phyloP scores from a whole-genome alignment of 352 stramenopile genomes.

The Phytophthora quininea region DNA sequence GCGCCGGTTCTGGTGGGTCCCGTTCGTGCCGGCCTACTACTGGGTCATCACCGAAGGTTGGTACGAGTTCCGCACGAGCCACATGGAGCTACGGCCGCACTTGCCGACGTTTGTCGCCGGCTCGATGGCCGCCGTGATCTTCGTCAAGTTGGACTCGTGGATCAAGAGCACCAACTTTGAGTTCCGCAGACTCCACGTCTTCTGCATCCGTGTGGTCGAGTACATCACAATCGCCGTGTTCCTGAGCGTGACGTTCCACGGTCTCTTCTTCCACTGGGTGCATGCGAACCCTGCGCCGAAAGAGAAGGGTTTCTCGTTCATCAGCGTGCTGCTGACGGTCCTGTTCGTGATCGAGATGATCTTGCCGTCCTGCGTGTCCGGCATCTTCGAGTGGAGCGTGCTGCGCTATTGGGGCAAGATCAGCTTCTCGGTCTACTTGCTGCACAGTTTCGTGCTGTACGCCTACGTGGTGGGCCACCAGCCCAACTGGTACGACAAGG shows the following conservation, averaged over 20 bases:
- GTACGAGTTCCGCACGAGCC: conserved; percentile 22
- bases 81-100: conserved; percentile 27
- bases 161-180: conserved; percentile 21
- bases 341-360: conserved; percentile 40
- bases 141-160: conserved; percentile 19
- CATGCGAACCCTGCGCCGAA: conserved; percentile 20
- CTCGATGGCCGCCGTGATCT: conserved; percentile 38
- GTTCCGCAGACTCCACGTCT: conserved; percentile 2
- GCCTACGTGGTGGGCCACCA: not conserved
- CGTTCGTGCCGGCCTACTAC: conserved; percentile 25
- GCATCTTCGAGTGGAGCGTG: conserved; percentile 25
- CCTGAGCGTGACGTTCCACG: conserved; percentile 29
- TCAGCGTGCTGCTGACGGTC: conserved; percentile 24
- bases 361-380: conserved; percentile 16
- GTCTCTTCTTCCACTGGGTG: conserved; percentile 34
- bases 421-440: conserved; percentile 39
- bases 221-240: conserved; percentile 17
- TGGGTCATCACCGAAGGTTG: conserved; percentile 31
- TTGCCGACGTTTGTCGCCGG: conserved; percentile 31
- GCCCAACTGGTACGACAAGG: conserved; percentile 1
- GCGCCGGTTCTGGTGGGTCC: conserved; percentile 25
- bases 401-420: conserved; percentile 36
- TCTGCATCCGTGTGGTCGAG: conserved; percentile 26
- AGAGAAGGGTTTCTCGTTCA: conserved; percentile 23
- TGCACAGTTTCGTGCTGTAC: conserved; percentile 34